These are phyloP conservation scores for Sporothrix pallida DNA, from an alignment of 2,329 filamentous ascomycete genomes.

Conservation along the genomic window DNA sequence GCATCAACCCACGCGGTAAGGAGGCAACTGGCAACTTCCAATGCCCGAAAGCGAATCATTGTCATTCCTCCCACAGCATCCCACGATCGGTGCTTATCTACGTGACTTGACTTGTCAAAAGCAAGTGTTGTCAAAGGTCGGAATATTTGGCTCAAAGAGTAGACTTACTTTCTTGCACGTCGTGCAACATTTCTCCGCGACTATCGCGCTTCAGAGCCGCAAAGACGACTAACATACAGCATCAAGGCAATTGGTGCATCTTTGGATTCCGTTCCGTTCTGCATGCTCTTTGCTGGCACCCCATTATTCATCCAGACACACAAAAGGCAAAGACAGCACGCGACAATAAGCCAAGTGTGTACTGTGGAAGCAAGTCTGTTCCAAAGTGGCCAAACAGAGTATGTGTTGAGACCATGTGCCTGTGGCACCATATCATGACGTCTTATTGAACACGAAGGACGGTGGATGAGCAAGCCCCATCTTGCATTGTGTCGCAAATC, in stretches of 20 bases:
- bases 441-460: neutral
- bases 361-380: neutral
- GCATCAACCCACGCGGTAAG: neutral
- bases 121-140: neutral
- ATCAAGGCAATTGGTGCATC: neutral
- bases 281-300: neutral
- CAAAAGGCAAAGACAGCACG: neutral
- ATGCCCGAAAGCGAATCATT: neutral
- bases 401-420: neutral
- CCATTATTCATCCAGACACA: no score
- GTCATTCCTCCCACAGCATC: neutral
- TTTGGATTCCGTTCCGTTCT: neutral
- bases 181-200: neutral
- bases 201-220: neutral
- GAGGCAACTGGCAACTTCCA: no score
- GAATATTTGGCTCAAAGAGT: neutral
- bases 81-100: neutral
- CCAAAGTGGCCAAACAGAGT: neutral
- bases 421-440: neutral
- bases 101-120: neutral
- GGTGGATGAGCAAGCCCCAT: neutral
- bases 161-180: neutral
- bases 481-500: neutral
- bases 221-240: neutral
- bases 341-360: neutral